Percentiles rank a stretch among this genome's conserved stretches.
These are phyloP conservation scores for Ilyonectria destructans DNA, from an alignment of 2,329 filamentous ascomycete species.

Conservation along the genomic window DNA sequence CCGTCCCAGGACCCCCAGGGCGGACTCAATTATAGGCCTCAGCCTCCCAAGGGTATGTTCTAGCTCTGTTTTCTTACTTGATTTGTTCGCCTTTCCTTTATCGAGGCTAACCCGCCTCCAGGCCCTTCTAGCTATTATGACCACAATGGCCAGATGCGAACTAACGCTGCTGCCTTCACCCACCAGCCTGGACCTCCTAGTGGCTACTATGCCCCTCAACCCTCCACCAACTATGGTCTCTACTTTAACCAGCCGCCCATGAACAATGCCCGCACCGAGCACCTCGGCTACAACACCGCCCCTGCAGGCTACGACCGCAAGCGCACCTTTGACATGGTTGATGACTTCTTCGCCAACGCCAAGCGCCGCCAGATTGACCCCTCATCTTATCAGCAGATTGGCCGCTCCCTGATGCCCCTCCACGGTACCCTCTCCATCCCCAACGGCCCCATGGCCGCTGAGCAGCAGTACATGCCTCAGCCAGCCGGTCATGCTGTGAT, in stretches of 20 bases:
- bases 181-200: slow-evolving; percentile 68
- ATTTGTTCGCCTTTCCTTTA: slow-evolving; percentile 47
- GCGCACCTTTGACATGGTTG: slow-evolving; percentile 88
- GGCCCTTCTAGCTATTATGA: slow-evolving; percentile 75
- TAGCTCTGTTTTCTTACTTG: slow-evolving; percentile 36
- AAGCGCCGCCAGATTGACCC: slow-evolving; percentile 95
- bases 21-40: slow-evolving; percentile 70
- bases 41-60: slow-evolving; percentile 68
- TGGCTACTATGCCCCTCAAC: slow-evolving; percentile 73
- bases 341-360: slow-evolving; percentile 94
- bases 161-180: slow-evolving; percentile 69
- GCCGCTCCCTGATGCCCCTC: slow-evolving; percentile 87
- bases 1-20: slow-evolving; percentile 67
- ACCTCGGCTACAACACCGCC: slow-evolving; percentile 73
- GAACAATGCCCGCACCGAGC: slow-evolving; percentile 70
- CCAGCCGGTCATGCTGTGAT: slow-evolving; percentile 62
- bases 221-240: slow-evolving; percentile 76
- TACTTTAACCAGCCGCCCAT: slow-evolving; percentile 81
- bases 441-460: slow-evolving; percentile 62
- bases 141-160: slow-evolving; percentile 76
- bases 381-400: slow-evolving; percentile 90
- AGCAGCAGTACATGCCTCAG: slow-evolving; percentile 71
- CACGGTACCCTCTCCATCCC: slow-evolving; percentile 80
- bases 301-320: slow-evolving; percentile 79
- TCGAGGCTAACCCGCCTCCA: slow-evolving; percentile 63